Evolutionary conservation across 352 stramenopile genomes (phyloP), one percentile per base, ranked within the genome.

Genomic region (Globisporangium splendens): DNA sequence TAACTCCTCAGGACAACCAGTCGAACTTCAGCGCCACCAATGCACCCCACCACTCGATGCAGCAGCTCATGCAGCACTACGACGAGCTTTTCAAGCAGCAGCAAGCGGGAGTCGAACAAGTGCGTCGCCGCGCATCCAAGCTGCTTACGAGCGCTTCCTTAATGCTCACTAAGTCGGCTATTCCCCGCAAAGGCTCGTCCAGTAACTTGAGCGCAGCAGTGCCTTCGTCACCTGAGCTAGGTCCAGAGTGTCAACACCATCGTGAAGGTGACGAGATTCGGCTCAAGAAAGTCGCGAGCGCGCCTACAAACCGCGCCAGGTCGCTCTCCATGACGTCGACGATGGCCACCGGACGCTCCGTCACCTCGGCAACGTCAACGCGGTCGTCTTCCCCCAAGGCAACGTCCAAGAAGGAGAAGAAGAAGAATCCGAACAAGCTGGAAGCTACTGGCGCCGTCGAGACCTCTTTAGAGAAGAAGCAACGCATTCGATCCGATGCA

Each of bases 401-500:
- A 1, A 49, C 61, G 2, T 47, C 50, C 20, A 53, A 64, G 20
- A 53, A 64, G 20, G 24, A 21, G 10, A 65, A 69, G 42, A 70
- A 74, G 41, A 59, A 71, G 28, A 46, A 22, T 17, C 21, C 20
- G 10, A 54, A 50, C n/a, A 28, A 15, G 5, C 17, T 5, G n/a
- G 42, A 44, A 8, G 46, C 42, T 8, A 7, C 22, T 6, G 20
- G 12, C 2, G 8, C 38, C 1, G 28, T 35, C 28, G 57, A 69
- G 50, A 58, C 58, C 3, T 17, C 39, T 12, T 54, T 39, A 5
- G 63, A 62, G 7, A 90, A 88, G 70, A 91, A 91, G 62, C 68
- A 77, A 22, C 73, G 79, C 6, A 79, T 91, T 49, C 75, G 75
- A 28, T 81, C 77, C 0, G 81, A 91, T 28, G 72, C 79, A 3